Evolutionary conservation across 257 asterid genomes (phyloP), one percentile per base, ranked within the genome.

Genomic region (Przewalskia tangutica): DNA sequence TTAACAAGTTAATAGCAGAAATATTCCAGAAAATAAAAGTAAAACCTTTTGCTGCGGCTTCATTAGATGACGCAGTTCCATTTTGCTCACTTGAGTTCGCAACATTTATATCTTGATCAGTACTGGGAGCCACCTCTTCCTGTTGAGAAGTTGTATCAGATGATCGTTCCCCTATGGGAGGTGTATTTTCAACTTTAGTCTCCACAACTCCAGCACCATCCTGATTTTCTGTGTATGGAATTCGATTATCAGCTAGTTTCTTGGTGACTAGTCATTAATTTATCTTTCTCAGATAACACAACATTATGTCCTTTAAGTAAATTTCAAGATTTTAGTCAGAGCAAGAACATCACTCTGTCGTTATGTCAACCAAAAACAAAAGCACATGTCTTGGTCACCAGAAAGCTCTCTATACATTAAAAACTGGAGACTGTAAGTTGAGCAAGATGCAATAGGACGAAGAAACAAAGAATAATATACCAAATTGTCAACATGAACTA

Each of bases 31-130:
- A 38, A 77, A 71, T 32, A 56, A 83, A 80, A 83, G 42, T 53
- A 44, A 84, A 80, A 92, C 93, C 93, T 91, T 85, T 88, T 9
- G 83, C 75, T n/a, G 83, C 50, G 32, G 86, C 75, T 85, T 87
- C 94, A 76, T 64, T 62, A 67, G 83, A 73, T 20, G 89, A 77
- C 76, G 87, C 73, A 46, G 83, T 83, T 62, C 73, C 84, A 81
- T 75, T 89, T 83, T 87, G 84, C 83, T 56, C 89, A 87, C 78
- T 86, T 55, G 85, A 54, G 67, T 56, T 80, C 38, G 86, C 85
- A 83, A 76, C 84, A 86, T 36, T 86, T 79, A 77, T 89, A 60
- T 81, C 88, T 81, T 84, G 81, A 38, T 38, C 66, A 71, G 81
- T 50, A 54, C 55, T 85, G 62, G 80, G 60, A 32, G 50, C 46